Evolutionary conservation across 202 grass and related monocot genomes (phyloP).

Genomic region (Setaria viridis): DNA sequence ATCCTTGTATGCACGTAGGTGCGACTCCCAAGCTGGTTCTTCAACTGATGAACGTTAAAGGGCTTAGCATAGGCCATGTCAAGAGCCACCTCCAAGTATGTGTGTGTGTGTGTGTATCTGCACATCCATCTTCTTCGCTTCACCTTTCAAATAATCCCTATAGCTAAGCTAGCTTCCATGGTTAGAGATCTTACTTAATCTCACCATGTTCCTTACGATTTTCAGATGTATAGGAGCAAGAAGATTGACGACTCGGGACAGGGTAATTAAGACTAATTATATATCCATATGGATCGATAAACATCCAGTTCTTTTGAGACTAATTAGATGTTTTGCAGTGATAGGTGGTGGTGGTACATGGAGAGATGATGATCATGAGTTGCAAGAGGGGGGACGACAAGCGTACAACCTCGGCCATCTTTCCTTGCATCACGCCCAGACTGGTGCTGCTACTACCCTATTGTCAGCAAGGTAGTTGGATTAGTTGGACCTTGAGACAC

Average conservation of each 20-base stretch:
- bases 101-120: too few species aligned
- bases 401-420: conserved; percentile 50
- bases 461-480: conserved; percentile 58
- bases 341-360: conserved; percentile 31
- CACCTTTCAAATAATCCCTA: too few species aligned
- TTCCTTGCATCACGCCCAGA: conserved; percentile 43
- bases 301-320: too few species aligned
- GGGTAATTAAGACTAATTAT: too few species aligned
- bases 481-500: not conserved
- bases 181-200: not conserved
- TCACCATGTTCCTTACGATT: not conserved
- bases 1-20: conserved; percentile 24
- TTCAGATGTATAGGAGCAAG: conserved; percentile 87
- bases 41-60: conserved; percentile 78
- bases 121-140: not conserved
- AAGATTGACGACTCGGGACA: conserved; percentile 66
- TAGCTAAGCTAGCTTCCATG: not conserved
- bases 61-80: conserved; percentile 81
- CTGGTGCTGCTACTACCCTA: not conserved
- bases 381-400: conserved; percentile 39
- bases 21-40: conserved; percentile 82
- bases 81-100: conserved; percentile 82
- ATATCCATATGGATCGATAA: not conserved
- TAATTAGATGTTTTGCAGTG: conserved; percentile 11
- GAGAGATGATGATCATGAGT: not conserved